phyloP scores from a whole-genome alignment of 1,284 basidiomycete species.

The Pseudomicrostroma phylloplanum region DNA sequence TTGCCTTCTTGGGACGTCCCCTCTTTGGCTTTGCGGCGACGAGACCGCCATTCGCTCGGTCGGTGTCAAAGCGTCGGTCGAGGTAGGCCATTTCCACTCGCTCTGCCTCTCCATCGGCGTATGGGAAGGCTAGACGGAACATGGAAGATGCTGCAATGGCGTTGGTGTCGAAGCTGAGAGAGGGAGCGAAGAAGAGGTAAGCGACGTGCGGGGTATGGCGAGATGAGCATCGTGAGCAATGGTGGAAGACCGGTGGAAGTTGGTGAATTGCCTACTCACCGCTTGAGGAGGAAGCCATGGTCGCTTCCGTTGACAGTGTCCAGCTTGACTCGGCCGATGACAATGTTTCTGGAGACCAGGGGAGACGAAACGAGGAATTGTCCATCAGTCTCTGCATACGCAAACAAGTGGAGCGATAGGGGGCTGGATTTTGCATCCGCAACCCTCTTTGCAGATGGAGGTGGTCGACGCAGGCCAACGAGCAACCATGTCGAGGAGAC shows the following conservation, averaged over 20 bases:
- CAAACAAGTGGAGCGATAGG: background rate
- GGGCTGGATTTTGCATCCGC: background rate
- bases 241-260: background rate
- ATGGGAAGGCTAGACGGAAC: constrained; percentile 93
- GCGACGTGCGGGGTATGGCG: background rate
- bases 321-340: constrained; percentile 87
- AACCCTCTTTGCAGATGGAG: background rate
- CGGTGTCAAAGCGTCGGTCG: constrained; percentile 69
- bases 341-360: constrained; percentile 58
- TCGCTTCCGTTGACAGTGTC: constrained; percentile 59
- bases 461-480: background rate
- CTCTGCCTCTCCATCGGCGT: constrained; percentile 71
- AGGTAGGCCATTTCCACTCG: constrained; percentile 76
- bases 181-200: constrained; percentile 4
- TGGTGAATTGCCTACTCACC: constrained; percentile 9
- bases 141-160: constrained; percentile 93
- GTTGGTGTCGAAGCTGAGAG: constrained; percentile 89
- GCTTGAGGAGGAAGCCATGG: constrained; percentile 34
- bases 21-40: constrained; percentile 27
- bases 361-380: background rate
- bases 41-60: constrained; percentile 70
- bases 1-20: constrained; percentile 21
- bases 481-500: background rate
- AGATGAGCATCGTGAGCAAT: background rate
- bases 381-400: background rate